Evolutionary conservation across 2,329 filamentous ascomycete species (phyloP).

Genomic region (Lojkania enalia): DNA sequence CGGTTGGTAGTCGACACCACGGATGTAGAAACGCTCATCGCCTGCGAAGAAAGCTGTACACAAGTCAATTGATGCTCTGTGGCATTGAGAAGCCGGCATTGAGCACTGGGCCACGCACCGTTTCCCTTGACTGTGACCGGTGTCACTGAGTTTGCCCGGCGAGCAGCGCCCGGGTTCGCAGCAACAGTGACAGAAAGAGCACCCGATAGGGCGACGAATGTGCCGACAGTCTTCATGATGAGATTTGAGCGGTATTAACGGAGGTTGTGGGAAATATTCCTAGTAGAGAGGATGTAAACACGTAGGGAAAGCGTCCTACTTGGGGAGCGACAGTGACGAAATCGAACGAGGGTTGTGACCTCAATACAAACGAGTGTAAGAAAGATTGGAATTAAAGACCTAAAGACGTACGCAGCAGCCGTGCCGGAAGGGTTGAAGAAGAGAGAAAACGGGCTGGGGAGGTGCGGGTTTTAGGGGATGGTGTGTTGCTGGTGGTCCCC

Average conservation of each 20-base stretch:
- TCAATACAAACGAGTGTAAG: slow-evolving; percentile 29
- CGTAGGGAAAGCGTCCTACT: slow-evolving; percentile 8
- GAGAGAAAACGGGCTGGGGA: slow-evolving; percentile 11
- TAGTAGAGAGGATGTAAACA: slow-evolving; percentile 3
- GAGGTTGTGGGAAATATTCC: slow-evolving; percentile 6
- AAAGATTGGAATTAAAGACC: slow-evolving; percentile 20
- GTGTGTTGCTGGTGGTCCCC: not conserved
- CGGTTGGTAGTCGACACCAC: slow-evolving; percentile 68
- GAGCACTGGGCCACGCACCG: slow-evolving; percentile 42
- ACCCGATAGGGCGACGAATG: slow-evolving; percentile 52
- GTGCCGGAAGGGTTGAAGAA: slow-evolving; percentile 11
- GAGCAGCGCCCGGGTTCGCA: slow-evolving; percentile 46
- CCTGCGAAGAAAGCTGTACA: slow-evolving; percentile 63
- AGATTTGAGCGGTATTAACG: slow-evolving; percentile 4
- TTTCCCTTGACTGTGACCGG: slow-evolving; percentile 66
- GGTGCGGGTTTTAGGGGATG: slow-evolving; percentile 12
- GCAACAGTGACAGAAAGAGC: slow-evolving; percentile 52
- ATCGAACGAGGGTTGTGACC: slow-evolving; percentile 15
- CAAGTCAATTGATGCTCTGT: slow-evolving; percentile 25
- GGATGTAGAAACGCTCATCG: slow-evolving; percentile 62
- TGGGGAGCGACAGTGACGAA: slow-evolving; percentile 14
- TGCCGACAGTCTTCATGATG: slow-evolving; percentile 58
- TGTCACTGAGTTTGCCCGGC: slow-evolving; percentile 52
- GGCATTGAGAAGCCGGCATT: not conserved
- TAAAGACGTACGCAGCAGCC: slow-evolving; percentile 6